Conservation (phyloP, 768 basidiomycete genomes). For the Mycena kentingensis region DNA sequence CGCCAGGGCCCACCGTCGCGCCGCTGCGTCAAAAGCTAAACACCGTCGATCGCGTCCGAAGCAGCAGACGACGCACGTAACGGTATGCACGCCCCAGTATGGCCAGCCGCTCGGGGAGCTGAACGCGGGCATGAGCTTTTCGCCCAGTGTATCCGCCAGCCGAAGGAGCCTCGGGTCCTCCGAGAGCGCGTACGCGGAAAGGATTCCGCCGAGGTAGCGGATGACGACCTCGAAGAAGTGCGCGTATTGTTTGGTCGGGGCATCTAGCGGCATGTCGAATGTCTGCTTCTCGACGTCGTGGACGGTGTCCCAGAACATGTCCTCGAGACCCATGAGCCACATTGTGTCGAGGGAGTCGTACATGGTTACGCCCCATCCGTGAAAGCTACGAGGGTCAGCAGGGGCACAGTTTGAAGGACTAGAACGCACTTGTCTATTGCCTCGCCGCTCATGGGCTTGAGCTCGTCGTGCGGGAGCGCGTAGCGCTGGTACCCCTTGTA, state of each 20-base stretch:
- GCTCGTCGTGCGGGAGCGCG: constrained; percentile 60
- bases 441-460: constrained; percentile 52
- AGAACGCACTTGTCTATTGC: constrained; percentile 55
- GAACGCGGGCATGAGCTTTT: constrained; percentile 58
- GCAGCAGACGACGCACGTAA: constrained; percentile 38
- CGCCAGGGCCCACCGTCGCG: background rate
- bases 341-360: constrained; percentile 84
- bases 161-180: constrained; percentile 39
- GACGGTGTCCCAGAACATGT: constrained; percentile 64
- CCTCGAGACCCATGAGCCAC: constrained; percentile 72
- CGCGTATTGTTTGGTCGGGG: constrained; percentile 2
- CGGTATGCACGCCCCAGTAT: constrained; percentile 53
- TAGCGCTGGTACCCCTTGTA: constrained; percentile 55
- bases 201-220: constrained; percentile 20
- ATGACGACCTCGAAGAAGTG: constrained; percentile 28
- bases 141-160: constrained; percentile 61
- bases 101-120: constrained; percentile 60
- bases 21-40: too few species aligned
- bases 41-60: too few species aligned
- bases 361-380: constrained; percentile 73
- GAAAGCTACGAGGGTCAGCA: constrained; percentile 49
- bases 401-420: constrained; percentile 1
- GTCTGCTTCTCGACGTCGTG: constrained; percentile 40
- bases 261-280: constrained; percentile 2
- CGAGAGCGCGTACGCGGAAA: constrained; percentile 25